Conservation (phyloP, 2,329 filamentous ascomycete genomes). For the Venturiaceae sp. region DNA sequence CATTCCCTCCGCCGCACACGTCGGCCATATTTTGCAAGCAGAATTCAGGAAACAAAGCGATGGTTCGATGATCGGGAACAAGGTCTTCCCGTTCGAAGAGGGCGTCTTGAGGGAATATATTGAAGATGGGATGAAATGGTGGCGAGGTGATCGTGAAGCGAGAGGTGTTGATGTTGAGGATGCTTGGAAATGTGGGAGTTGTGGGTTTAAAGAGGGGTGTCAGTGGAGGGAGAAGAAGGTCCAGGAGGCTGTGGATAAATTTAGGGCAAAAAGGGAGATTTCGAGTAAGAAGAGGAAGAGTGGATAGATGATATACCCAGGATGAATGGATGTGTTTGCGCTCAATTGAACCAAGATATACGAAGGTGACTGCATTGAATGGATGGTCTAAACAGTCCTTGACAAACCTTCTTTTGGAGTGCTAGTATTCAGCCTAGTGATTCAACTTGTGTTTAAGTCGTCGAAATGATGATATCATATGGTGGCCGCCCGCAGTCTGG, state of each 20-base stretch:
- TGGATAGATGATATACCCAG: too few relatives aligned
- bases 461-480: too few relatives aligned
- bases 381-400: too few relatives aligned
- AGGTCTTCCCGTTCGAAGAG: slow-evolving; percentile 58
- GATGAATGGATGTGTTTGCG: too few relatives aligned
- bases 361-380: too few relatives aligned
- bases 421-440: too few relatives aligned
- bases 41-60: slow-evolving; percentile 40
- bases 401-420: too few relatives aligned
- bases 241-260: slow-evolving; percentile 41
- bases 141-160: slow-evolving; percentile 65
- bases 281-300: not conserved
- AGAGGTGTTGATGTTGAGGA: slow-evolving; percentile 73
- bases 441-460: too few relatives aligned
- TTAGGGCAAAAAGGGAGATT: slow-evolving; percentile 21
- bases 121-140: slow-evolving; percentile 68
- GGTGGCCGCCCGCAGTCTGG: too few relatives aligned
- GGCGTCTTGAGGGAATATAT: slow-evolving; percentile 57
- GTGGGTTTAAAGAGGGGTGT: slow-evolving; percentile 73
- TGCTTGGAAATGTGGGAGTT: slow-evolving; percentile 77
- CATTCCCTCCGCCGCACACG: slow-evolving; percentile 31
- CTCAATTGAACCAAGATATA: too few relatives aligned
- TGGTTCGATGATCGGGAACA: slow-evolving; percentile 45
- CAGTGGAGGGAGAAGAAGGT: slow-evolving; percentile 67
- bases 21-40: slow-evolving; percentile 38